Base-by-base conservation (phyloP, 2,329 filamentous ascomycete genomes). In the Hypoxylon sp. region DNA sequence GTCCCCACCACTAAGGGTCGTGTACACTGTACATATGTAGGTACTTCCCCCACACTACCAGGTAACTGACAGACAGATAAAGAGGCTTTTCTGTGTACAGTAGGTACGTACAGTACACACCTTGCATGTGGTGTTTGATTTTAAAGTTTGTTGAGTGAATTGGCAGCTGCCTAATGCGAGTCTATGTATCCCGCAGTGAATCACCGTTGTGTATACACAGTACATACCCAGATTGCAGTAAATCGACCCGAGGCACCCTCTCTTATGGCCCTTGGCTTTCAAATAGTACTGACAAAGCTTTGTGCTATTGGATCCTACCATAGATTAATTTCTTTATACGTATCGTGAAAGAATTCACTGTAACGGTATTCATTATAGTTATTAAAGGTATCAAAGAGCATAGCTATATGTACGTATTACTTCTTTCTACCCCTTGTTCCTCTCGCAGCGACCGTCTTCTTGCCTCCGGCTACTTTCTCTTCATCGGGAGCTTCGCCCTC, bases 401-500 rank as follows among this genome's bases (percentile, higher is more conserved):
- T 30, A n/a, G 2, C 17, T 49, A n/a, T n/a, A n/a, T n/a, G n/a
- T n/a, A 56, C 23, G 23, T 23, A 56, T 14, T 68, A 74, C 65
- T 75, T 83, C 71, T 82, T 85, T 72, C 79, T 83, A 14, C 79
- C 79, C 69, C 82, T 80, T 2, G 80, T 77, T 17, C 79, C 79
- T 74, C 74, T 82, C 69, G 38, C 76, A 62, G 64, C 75, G 52
- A 74, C 72, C 46, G 63, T 74, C 75, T 76, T 83, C 68, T 75
- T 77, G 11, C 69, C 70, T 34, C 61, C 71, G 2, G 58, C 64
- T 17, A 53, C 38, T 57, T 76, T 77, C 3, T 76, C 76, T 50
- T 82, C 82, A 28, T 79, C 82, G 2, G 78, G 81, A 17, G 80
- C 83, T 63, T 89, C 87, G 32, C 88, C 88, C 74, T 90, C 89